Evolutionary conservation across 1,284 basidiomycete species (phyloP).

Genomic region (Tilletia indica): DNA sequence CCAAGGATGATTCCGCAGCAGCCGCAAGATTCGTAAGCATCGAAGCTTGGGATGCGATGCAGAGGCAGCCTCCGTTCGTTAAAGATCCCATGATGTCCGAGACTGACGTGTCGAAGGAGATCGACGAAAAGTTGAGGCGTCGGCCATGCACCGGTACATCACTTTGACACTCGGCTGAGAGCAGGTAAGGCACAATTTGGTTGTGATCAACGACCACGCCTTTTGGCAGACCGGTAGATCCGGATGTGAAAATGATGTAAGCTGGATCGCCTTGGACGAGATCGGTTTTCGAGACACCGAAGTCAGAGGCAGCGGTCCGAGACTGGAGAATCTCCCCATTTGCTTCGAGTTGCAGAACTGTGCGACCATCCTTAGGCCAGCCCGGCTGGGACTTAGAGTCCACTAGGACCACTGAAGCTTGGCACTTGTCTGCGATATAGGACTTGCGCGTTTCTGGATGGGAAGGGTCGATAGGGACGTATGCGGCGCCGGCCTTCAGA

Average conservation of each 20-base stretch:
- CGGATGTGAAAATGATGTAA: constrained; percentile 53
- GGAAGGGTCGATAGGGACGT: constrained; percentile 18
- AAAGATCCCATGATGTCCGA: constrained; percentile 52
- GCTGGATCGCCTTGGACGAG: constrained; percentile 30
- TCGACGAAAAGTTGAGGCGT: background rate
- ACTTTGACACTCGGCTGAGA: background rate
- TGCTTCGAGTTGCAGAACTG: background rate
- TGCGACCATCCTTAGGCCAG: background rate
- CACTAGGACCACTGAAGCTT: background rate
- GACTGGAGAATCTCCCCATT: background rate
- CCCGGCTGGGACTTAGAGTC: background rate
- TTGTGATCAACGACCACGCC: constrained; percentile 43
- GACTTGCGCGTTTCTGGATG: background rate
- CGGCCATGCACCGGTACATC: background rate
- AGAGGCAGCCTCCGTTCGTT: constrained; percentile 45
- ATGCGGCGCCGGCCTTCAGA: constrained; percentile 18
- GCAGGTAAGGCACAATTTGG: constrained; percentile 28
- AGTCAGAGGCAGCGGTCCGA: background rate
- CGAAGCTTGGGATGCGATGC: constrained; percentile 41
- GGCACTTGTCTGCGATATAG: background rate
- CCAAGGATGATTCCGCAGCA: background rate
- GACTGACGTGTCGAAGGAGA: constrained; percentile 51
- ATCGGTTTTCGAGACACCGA: background rate
- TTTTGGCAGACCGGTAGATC: constrained; percentile 50
- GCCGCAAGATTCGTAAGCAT: constrained; percentile 40